Conservation (phyloP, 805 yeast genomes). For the Tanozyma kutaoensis region DNA sequence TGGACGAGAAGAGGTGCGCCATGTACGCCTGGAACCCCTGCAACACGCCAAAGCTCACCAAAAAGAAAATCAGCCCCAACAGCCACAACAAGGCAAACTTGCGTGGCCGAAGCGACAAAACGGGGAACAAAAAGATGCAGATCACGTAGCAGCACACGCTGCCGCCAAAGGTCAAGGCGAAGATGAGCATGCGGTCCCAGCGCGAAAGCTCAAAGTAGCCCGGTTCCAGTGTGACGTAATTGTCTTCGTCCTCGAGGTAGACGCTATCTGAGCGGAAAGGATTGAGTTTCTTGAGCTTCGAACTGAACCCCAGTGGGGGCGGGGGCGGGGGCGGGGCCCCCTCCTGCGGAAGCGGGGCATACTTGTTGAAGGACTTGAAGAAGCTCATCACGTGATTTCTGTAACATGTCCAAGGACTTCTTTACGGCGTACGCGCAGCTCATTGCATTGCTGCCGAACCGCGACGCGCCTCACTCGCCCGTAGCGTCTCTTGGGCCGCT, state of each 20-base stretch:
- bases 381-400: conserved; percentile 17
- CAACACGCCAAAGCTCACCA: conserved; percentile 31
- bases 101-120: conserved; percentile 26
- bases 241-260: conserved; percentile 27
- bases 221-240: conserved; percentile 29
- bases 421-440: conserved; percentile 35
- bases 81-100: conserved; percentile 36
- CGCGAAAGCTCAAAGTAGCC: conserved; percentile 29
- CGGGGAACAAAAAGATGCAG: conserved; percentile 30
- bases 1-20: conserved; percentile 27
- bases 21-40: conserved; percentile 28
- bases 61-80: conserved; percentile 29
- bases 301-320: conserved; percentile 15
- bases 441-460: conserved; percentile 29
- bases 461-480: conserved; percentile 19
- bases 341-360: conserved; percentile 18
- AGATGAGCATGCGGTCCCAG: conserved; percentile 34
- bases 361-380: conserved; percentile 20
- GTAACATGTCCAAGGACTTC: conserved; percentile 11
- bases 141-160: conserved; percentile 26
- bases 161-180: conserved; percentile 30
- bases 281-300: conserved; percentile 20
- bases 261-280: conserved; percentile 25
- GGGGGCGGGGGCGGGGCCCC: conserved; percentile 23
- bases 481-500: conserved; percentile 29